Percentiles rank a stretch among this genome's conserved stretches.
These are phyloP conservation scores for Rhizopus microsporus DNA, from an alignment of 371 early-diverging fungal genomes.

Conservation along the genomic window DNA sequence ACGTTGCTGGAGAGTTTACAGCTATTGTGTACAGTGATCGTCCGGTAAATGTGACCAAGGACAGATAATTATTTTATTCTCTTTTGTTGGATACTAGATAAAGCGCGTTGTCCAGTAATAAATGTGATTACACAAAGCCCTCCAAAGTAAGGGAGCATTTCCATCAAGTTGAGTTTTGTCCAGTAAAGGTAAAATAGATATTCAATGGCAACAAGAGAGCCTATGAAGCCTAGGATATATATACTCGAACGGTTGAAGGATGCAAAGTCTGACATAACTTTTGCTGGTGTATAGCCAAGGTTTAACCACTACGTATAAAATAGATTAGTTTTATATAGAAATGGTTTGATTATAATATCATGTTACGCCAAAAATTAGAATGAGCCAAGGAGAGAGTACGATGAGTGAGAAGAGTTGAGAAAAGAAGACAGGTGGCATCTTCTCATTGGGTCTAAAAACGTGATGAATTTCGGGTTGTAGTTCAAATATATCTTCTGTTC, in stretches of 20 bases:
- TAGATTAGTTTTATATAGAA: background rate
- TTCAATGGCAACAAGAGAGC: constrained; percentile 56
- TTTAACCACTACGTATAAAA: constrained; percentile 50
- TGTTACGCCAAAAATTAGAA: constrained; percentile 62
- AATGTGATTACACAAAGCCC: constrained; percentile 55
- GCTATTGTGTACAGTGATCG: constrained; percentile 63
- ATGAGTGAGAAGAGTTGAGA: constrained; percentile 58
- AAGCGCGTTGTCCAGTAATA: constrained; percentile 62
- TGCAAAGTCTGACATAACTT: constrained; percentile 33
- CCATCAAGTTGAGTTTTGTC: constrained; percentile 69
- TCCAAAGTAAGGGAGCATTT: constrained; percentile 66
- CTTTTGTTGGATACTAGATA: constrained; percentile 46
- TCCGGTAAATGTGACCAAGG: constrained; percentile 52
- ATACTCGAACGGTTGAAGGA: constrained; percentile 31
- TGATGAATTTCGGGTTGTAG: constrained; percentile 70
- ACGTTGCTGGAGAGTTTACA: constrained; percentile 55
- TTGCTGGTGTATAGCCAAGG: constrained; percentile 53
- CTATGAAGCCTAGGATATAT: constrained; percentile 58
- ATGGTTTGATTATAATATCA: background rate
- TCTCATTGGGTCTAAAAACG: constrained; percentile 62
- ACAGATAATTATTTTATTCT: constrained; percentile 29
- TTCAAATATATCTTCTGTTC: constrained; percentile 50
- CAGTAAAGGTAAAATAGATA: constrained; percentile 71
- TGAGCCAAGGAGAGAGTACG: constrained; percentile 67
- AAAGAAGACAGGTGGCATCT: constrained; percentile 60